Base-by-base conservation (phyloP, 371 early-diverging fungal genomes). In the Apophysomyces sp. region DNA sequence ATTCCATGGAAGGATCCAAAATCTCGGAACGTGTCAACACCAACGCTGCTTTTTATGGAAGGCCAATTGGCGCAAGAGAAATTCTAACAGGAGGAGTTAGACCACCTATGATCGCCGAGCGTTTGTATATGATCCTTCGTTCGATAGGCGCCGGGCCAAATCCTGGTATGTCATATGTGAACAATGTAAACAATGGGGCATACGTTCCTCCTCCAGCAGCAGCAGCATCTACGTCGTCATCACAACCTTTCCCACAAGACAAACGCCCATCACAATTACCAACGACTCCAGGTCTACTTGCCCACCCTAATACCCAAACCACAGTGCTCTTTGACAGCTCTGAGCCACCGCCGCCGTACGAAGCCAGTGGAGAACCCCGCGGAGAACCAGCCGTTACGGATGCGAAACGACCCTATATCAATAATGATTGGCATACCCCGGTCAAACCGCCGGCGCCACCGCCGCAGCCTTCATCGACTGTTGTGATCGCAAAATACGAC, bases 401-500 rank as follows among this genome's bases (percentile, higher is more conserved):
- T 44, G 34, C 54, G 24, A 56, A 55, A 49, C 31, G 44, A 49
- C 36, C 18, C 16, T 41, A 41, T 16, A 1, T n/a, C n/a, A 21
- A 37, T 21, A 37, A 13, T 13, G 31, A 52, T 28, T 26, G 54
- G 54, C n/a, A 9, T 29, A 13, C 11, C 1, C 41, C 41, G 6
- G 3, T 13, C 41, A 41, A 41, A 41, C 7, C 41, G n/a, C 41
- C 18, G 7, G 13, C 41, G n/a, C 41, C 18, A n/a, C 16, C 16
- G 2, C 41, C 41, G 13, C 41, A 16, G 7, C 41, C 41, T 13
- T 13, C 8, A 4, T 13, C 37, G 40, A 37, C 76, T 41, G 72
- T 84, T 27, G 87, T 84, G 15, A 70, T 84, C n/a, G 94, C 94
- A 3, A 63, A 85, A 52, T 91, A 86, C 57, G 90, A 92, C 64